Evolutionary conservation across 768 basidiomycete species (phyloP), one percentile per base, ranked within the genome.

Genomic region (Austroboletus festivus): DNA sequence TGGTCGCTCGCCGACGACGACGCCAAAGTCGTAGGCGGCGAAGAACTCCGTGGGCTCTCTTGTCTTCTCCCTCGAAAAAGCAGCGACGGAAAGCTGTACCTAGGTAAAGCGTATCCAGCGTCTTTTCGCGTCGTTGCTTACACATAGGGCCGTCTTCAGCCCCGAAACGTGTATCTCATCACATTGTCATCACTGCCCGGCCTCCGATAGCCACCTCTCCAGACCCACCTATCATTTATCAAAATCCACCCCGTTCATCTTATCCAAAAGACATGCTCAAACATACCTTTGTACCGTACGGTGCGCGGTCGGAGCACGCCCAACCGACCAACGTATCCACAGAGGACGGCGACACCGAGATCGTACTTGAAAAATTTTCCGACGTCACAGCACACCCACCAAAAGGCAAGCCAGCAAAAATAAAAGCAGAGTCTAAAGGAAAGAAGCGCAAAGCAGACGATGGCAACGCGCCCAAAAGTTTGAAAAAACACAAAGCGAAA

Each of bases 21-120:
- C 26, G 42, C 62, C 42, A 54, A 53, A 46, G 8, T 62, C 2
- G 51, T 75, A 16, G 76, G 79, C 0, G 86, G 78, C 3, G 87
- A 88, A 53, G 87, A 89, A 62, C 65, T 87, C 34, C 77, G 74
- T 35, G 65, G 68, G 0, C 60, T 89, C 8, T 73, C 82, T 3
- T 85, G 83, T 61, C 67, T 90, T 3, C 63, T 89, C 1, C 87
- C 87, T 0, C 71, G 85, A 18, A 80, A 73, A 55, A 78, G 69
- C 43, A 82, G 85, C 58, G 72, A 71, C 15, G 84, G 84, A 0
- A 76, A 72, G 41, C 57, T 88, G 4, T 86, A 78, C 56, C 64
- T 72, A 42, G 81, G 87, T 85, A 55, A 37, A 69, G 50, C 11
- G 15, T 16, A 39, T 40, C 20, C 2, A 30, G 2, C 20, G 23